Evolutionary conservation across 1,139 yeast genomes (phyloP).

Genomic region (Magnusiomyces paraingens): DNA sequence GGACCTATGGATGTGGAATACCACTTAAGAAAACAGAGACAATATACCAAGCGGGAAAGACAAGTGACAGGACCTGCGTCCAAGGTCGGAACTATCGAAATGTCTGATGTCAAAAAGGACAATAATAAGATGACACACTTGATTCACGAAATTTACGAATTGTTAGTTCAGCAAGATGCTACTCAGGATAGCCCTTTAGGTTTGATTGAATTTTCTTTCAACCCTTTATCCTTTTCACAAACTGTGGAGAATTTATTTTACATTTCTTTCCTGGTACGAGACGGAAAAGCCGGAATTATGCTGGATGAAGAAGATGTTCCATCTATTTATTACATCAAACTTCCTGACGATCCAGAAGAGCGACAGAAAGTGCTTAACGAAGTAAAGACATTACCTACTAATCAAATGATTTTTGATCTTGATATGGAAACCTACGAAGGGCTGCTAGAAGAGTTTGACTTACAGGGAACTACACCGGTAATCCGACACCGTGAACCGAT

Average conservation of each 20-base stretch:
- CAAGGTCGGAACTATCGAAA: conserved; percentile 45
- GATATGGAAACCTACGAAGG: conserved; percentile 59
- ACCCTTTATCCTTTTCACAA: conserved; percentile 71
- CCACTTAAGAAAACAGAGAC: conserved; percentile 29
- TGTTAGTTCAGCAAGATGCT: conserved; percentile 18
- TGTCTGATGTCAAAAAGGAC: conserved; percentile 34
- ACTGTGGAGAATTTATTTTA: conserved; percentile 80
- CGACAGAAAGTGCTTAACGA: conserved; percentile 28
- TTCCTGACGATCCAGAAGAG: conserved; percentile 25
- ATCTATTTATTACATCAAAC: conserved; percentile 28
- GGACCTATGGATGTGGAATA: conserved; percentile 70
- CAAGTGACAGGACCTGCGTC: conserved; percentile 43
- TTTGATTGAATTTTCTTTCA: conserved; percentile 59
- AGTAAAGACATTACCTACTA: conserved; percentile 32
- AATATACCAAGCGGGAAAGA: conserved; percentile 13
- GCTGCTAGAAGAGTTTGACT: conserved; percentile 28
- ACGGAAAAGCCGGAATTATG: conserved; percentile 51
- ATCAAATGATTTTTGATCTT: conserved; percentile 66
- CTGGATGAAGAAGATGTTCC: conserved; percentile 48
- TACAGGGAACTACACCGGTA: conserved; percentile 18
- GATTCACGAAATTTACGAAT: conserved; percentile 29
- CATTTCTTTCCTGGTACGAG: conserved; percentile 71
- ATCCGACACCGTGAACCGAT: conserved; percentile 15
- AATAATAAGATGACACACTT: conserved; percentile 28
- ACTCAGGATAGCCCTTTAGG: conserved; percentile 42